Evolutionary conservation across 192 early-diverging fungal species (phyloP), one percentile per base, ranked within the genome.

Genomic region (Gonapodya sp.): DNA sequence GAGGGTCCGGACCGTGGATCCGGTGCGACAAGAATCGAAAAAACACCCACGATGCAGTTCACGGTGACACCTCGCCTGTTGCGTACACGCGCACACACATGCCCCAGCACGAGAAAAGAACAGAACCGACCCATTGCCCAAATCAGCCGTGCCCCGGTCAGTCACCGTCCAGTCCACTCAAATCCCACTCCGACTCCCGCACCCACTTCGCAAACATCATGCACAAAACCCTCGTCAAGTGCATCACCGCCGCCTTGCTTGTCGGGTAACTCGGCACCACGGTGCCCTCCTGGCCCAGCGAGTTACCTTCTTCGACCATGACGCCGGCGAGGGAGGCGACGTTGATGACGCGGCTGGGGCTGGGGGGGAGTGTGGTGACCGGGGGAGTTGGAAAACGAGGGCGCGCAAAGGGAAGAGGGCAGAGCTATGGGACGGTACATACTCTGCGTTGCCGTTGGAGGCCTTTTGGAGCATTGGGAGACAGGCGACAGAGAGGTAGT

Each of bases 391-490:
- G n/a, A n/a, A n/a, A n/a, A n/a, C n/a, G n/a, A n/a, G n/a, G n/a
- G n/a, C n/a, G n/a, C n/a, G n/a, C n/a, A n/a, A n/a, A n/a, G n/a
- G n/a, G n/a, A n/a, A n/a, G n/a, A n/a, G n/a, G n/a, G n/a, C n/a
- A n/a, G n/a, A n/a, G n/a, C n/a, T n/a, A n/a, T n/a, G n/a, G n/a
- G n/a, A n/a, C n/a, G n/a, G n/a, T 0, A 86, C 87, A 0, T 24
- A 64, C 46, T 64, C 46, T 24, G 24, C 46, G 46, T 64, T 64
- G 8, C 46, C 46, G 8, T 24, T 8, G 24, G 90, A 88, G 14
- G 75, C 18, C 75, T 77, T 77, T 33, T 77, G 18, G 30, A 77
- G 75, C 75, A 77, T 18, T 2, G 75, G 75, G 31, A 77, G 75
- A 33, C 75, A 77, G 2, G 75, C 75, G 18, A 34, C 34, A 33